Evolutionary conservation across 768 basidiomycete genomes (phyloP).

Genomic region (Suillus spraguei): DNA sequence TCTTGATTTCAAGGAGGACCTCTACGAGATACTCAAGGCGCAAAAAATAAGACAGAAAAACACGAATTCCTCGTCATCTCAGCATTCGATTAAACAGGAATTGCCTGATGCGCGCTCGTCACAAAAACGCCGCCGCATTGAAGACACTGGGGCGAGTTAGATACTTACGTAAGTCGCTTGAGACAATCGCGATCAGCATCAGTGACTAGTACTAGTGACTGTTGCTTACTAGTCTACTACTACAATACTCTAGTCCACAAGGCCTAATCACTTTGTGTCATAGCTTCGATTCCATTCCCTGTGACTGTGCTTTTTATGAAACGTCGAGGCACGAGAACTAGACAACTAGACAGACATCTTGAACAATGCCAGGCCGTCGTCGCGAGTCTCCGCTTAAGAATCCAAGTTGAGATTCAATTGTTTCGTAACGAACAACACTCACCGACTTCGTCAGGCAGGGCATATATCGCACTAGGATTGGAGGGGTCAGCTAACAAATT

Average conservation of each 20-base stretch:
- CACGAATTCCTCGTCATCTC: background rate
- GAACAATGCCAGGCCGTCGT: constrained; percentile 24
- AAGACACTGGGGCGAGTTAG: background rate
- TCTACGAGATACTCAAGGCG: constrained; percentile 30
- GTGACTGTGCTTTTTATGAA: background rate
- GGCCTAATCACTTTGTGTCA: background rate
- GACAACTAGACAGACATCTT: constrained; percentile 5
- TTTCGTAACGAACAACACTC: constrained; percentile 14
- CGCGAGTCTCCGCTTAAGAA: constrained; percentile 32
- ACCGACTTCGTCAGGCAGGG: constrained; percentile 47
- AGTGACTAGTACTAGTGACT: background rate
- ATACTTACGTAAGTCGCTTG: constrained; percentile 1
- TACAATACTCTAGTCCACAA: too few relatives aligned
- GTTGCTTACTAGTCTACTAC: background rate
- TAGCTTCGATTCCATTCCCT: background rate
- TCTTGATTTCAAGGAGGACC: constrained; percentile 44
- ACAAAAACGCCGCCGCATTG: background rate
- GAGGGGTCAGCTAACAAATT: constrained; percentile 99
- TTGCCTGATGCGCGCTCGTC: background rate
- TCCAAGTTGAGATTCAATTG: constrained; percentile 32
- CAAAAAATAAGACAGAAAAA: background rate
- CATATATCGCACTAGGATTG: constrained; percentile 89
- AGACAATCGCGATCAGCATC: background rate
- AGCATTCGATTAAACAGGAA: background rate
- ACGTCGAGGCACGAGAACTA: background rate